Evolutionary conservation across 2,329 filamentous ascomycete species (phyloP).

Genomic region (Tolypocladium pustulatum): DNA sequence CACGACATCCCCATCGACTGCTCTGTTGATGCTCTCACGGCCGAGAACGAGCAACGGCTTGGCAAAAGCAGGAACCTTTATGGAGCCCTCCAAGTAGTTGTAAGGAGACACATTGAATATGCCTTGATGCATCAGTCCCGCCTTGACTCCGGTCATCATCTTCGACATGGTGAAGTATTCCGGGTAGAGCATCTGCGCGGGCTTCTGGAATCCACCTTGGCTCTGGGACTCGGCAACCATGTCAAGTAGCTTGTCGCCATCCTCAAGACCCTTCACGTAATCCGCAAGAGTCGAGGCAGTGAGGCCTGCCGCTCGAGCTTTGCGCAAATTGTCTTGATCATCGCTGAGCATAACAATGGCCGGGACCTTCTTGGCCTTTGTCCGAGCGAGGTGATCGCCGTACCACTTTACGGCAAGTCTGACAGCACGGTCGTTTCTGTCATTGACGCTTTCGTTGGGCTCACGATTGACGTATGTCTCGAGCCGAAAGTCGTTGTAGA

Average conservation of each 20-base stretch:
- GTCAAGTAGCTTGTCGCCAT: conserved; percentile 77
- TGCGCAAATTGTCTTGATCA: conserved; percentile 76
- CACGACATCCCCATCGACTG: conserved; percentile 84
- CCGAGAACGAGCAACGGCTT: conserved; percentile 82
- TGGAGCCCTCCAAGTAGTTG: conserved; percentile 92
- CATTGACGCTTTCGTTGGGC: conserved; percentile 80
- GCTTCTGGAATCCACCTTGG: conserved; percentile 51
- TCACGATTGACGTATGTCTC: conserved; percentile 78
- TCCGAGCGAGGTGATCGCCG: conserved; percentile 62
- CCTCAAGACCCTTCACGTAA: conserved; percentile 76
- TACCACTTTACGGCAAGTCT: conserved; percentile 86
- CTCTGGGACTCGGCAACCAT: conserved; percentile 81
- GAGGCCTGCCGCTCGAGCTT: conserved; percentile 68
- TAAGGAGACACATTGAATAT: conserved; percentile 95
- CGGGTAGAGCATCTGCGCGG: conserved; percentile 65
- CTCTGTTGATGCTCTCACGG: conserved; percentile 90
- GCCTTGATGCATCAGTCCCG: conserved; percentile 82
- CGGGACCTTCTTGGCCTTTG: conserved; percentile 52
- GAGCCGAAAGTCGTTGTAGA: conserved; percentile 95
- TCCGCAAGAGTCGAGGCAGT: conserved; percentile 57
- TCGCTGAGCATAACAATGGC: conserved; percentile 89
- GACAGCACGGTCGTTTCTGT: conserved; percentile 89
- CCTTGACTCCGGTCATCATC: conserved; percentile 88
- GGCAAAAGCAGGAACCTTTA: conserved; percentile 82
- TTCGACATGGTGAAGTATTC: conserved; percentile 85